Evolutionary conservation across 2,329 filamentous ascomycete species (phyloP).

Genomic region (Thermothelomyces thermophilus): DNA sequence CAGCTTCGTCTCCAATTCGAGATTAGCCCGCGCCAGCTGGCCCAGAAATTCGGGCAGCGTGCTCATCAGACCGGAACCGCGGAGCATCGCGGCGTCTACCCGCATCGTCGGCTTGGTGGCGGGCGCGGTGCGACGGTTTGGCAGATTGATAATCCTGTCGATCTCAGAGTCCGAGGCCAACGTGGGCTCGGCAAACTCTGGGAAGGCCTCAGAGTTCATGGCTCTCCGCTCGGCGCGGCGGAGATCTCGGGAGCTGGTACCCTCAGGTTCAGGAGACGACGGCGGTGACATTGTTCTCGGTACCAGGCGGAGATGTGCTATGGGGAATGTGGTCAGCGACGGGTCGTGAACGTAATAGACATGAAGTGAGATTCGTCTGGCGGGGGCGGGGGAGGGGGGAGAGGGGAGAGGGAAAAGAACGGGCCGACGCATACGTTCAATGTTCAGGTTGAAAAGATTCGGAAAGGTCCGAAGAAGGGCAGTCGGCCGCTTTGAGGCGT

Average conservation of each 20-base stretch:
- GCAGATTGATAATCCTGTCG: conserved; percentile 23
- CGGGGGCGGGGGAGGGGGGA: too few relatives aligned
- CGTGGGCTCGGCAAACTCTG: conserved; percentile 20
- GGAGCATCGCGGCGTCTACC: conserved; percentile 21
- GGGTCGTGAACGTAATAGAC: too few relatives aligned
- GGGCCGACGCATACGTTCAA: conserved; percentile 6
- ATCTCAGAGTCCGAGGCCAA: conserved; percentile 21
- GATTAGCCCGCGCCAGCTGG: conserved; percentile 22
- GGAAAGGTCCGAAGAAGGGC: conserved; percentile 18
- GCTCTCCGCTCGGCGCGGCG: conserved; percentile 11
- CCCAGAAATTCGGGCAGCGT: conserved; percentile 25
- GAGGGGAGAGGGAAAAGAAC: neutral
- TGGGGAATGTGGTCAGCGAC: neutral
- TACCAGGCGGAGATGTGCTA: conserved; percentile 15
- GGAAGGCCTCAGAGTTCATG: conserved; percentile 21
- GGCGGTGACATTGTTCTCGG: conserved; percentile 10
- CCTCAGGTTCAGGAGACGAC: conserved; percentile 12
- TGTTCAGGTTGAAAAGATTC: conserved; percentile 20
- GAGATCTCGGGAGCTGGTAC: conserved; percentile 9
- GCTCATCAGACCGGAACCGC: conserved; percentile 18
- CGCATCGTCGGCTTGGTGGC: conserved; percentile 22
- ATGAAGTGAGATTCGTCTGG: too few relatives aligned
- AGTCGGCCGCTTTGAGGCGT: conserved; percentile 14
- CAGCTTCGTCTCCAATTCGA: conserved; percentile 17
- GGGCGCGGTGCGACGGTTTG: conserved; percentile 1